Conservation (phyloP, 768 basidiomycete genomes). For the Krasilnikovozyma curviuscula region DNA sequence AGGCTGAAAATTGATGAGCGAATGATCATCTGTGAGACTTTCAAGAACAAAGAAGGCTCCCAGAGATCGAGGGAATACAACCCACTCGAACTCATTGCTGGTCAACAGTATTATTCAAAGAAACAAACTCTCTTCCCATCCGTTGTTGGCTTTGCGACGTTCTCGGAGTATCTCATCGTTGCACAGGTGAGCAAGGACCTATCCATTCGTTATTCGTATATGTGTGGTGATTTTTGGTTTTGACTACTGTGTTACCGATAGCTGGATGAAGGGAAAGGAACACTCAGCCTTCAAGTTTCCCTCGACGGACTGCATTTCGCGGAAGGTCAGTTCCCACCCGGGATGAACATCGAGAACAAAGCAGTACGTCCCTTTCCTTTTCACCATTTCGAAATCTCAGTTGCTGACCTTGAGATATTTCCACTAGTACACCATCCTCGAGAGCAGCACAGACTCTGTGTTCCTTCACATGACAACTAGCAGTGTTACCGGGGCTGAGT, state of each 20-base stretch:
- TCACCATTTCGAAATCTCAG: not conserved
- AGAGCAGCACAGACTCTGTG: slow-evolving; percentile 78
- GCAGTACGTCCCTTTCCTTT: slow-evolving; percentile 32
- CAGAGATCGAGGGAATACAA: slow-evolving; percentile 46
- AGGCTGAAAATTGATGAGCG: slow-evolving; percentile 59
- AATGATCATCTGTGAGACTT: slow-evolving; percentile 85
- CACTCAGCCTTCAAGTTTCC: slow-evolving; percentile 71
- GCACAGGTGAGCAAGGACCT: slow-evolving; percentile 48
- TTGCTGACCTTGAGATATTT: not conserved
- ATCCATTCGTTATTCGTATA: not conserved
- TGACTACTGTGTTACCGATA: slow-evolving; percentile 5
- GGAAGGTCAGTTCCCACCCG: slow-evolving; percentile 70
- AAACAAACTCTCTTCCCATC: slow-evolving; percentile 62
- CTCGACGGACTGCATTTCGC: slow-evolving; percentile 75
- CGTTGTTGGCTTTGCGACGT: slow-evolving; percentile 77
- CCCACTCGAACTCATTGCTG: slow-evolving; percentile 59
- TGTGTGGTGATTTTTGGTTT: not conserved
- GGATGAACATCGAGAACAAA: slow-evolving; percentile 73
- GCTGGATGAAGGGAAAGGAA: slow-evolving; percentile 31
- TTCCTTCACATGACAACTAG: slow-evolving; percentile 95
- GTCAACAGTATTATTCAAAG: slow-evolving; percentile 48
- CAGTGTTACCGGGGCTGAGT: slow-evolving; percentile 48
- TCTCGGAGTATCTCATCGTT: slow-evolving; percentile 87
- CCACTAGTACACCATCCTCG: slow-evolving; percentile 57
- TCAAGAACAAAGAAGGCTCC: slow-evolving; percentile 55